phyloP scores from a whole-genome alignment of 225 moss, liverwort and hornwort species.

The Anthoceros angustus region DNA sequence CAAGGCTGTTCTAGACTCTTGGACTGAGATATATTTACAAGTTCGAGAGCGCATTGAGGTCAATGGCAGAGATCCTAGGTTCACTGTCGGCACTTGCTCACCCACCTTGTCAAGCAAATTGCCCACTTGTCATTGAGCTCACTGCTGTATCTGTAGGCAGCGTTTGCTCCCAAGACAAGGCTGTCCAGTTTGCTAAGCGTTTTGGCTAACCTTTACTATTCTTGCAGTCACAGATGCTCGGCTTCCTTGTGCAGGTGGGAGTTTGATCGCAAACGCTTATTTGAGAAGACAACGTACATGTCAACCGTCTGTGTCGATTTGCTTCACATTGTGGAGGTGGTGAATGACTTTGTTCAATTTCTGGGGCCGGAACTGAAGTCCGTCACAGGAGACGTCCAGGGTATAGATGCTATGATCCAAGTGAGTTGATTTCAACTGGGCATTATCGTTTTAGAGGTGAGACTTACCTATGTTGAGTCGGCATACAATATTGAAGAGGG shows the following conservation, averaged over 20 bases:
- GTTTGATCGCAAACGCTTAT: slow-evolving; percentile 72
- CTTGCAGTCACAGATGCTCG: neutral
- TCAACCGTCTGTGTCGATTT: slow-evolving; percentile 51
- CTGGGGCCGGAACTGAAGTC: slow-evolving; percentile 73
- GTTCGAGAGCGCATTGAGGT: slow-evolving; percentile 72
- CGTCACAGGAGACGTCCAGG: slow-evolving; percentile 67
- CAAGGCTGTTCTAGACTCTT: slow-evolving; percentile 45
- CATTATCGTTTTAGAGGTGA: no score
- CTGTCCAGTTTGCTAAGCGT: no score
- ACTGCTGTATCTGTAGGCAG: no score
- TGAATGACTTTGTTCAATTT: slow-evolving; percentile 74
- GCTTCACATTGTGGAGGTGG: slow-evolving; percentile 57
- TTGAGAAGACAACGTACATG: slow-evolving; percentile 81
- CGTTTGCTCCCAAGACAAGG: no score
- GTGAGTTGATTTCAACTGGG: slow-evolving; percentile 17
- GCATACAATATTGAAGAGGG: no score
- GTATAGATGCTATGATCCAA: slow-evolving; percentile 49
- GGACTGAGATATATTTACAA: slow-evolving; percentile 71
- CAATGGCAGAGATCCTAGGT: slow-evolving; percentile 81
- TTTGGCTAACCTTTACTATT: no score
- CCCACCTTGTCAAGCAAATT: no score
- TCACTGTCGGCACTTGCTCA: no score
- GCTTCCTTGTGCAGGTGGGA: slow-evolving; percentile 50
- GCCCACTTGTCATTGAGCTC: no score
- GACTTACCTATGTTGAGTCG: no score